Conservation (phyloP, 257 asterid genomes). For the Marsdenia floribunda region DNA sequence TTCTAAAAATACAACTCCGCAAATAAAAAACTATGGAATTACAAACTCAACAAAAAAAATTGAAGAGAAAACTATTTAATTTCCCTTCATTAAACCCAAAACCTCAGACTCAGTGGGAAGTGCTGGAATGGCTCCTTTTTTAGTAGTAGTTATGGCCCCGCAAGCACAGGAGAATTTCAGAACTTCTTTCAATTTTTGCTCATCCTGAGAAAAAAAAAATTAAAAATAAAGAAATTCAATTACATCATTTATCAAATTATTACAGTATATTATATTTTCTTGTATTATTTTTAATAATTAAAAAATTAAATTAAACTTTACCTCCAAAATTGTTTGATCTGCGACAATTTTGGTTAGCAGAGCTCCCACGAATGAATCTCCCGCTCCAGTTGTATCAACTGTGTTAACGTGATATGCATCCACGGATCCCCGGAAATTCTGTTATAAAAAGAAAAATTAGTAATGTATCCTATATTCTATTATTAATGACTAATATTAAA, state of each 20-base stretch:
- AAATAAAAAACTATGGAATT: too few relatives aligned
- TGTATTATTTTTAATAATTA: too few relatives aligned
- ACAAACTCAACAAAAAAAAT: not conserved
- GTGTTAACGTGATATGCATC: conserved; percentile 41
- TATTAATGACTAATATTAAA: too few relatives aligned
- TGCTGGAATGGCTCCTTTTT: conserved; percentile 96
- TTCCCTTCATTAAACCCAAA: conserved; percentile 32
- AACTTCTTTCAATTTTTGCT: conserved; percentile 64
- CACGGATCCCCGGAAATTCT: conserved; percentile 36
- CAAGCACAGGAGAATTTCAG: conserved; percentile 80
- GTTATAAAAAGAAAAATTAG: not conserved
- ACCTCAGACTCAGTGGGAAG: conserved; percentile 64
- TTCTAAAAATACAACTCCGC: too few relatives aligned
- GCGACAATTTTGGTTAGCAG: conserved; percentile 37
- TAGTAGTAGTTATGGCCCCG: conserved; percentile 94
- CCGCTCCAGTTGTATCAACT: conserved; percentile 49
- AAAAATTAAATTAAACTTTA: not conserved
- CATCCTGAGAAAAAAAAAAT: conserved; percentile 42
- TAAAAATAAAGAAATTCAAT: not conserved
- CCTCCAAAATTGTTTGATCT: conserved; percentile 37
- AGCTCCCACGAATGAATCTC: conserved; percentile 52
- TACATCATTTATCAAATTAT: too few relatives aligned
- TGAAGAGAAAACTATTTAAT: not conserved
- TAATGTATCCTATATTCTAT: too few relatives aligned
- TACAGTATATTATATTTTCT: too few relatives aligned